Evolutionary conservation across 805 yeast species (phyloP).

Genomic region (Komagataella populi): DNA sequence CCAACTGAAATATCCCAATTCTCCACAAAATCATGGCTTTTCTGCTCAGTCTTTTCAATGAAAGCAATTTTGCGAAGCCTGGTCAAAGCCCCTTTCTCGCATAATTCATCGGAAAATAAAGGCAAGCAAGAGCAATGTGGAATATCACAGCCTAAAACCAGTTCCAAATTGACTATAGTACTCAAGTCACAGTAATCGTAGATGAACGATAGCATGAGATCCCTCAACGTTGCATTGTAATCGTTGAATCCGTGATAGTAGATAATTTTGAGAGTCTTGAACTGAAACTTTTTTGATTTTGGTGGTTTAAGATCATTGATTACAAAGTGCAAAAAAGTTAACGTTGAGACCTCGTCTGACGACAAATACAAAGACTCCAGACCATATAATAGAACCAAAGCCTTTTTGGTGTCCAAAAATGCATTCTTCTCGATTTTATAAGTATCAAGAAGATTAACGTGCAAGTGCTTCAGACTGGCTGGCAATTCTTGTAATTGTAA

Average conservation of each 20-base stretch:
- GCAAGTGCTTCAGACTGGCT: constrained; percentile 7
- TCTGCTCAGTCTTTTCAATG: constrained; percentile 17
- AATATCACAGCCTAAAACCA: constrained; percentile 41
- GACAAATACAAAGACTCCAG: constrained; percentile 15
- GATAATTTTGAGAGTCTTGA: constrained; percentile 23
- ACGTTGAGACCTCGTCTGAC: constrained; percentile 22
- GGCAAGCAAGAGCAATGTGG: constrained; percentile 30
- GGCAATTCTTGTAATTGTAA: constrained; percentile 9
- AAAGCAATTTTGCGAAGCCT: constrained; percentile 22
- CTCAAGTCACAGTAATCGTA: constrained; percentile 16
- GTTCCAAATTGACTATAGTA: constrained; percentile 27
- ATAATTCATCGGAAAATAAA: constrained; percentile 21
- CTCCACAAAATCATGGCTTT: constrained; percentile 34
- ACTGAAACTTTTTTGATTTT: constrained; percentile 5
- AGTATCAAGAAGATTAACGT: constrained; percentile 6
- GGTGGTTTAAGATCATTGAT: constrained; percentile 5
- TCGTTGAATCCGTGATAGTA: constrained; percentile 32
- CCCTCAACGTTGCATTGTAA: constrained; percentile 20
- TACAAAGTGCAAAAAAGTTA: constrained; percentile 19
- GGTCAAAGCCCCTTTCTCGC: constrained; percentile 15
- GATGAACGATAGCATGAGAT: constrained; percentile 17
- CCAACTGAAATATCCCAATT: constrained; percentile 39
- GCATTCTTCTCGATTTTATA: constrained; percentile 2
- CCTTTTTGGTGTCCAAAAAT: constrained; percentile 1
- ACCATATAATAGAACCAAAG: not conserved